These are phyloP conservation scores for Cenococcum geophilum DNA, from an alignment of 495 filamentous ascomycete genomes.

Conservation along the genomic window DNA sequence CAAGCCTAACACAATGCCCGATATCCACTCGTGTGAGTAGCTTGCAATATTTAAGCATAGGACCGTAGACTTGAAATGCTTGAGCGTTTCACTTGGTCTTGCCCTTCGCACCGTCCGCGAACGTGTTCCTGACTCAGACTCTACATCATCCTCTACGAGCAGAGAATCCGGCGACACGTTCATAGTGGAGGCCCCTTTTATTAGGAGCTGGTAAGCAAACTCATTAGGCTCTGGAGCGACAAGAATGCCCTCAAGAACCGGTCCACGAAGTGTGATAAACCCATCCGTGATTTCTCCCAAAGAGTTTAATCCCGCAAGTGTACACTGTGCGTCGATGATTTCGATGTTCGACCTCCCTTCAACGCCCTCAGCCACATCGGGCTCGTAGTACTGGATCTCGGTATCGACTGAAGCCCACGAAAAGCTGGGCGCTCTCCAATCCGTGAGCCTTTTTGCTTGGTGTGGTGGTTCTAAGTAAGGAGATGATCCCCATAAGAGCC, in stretches of 20 bases:
- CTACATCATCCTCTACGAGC: neutral
- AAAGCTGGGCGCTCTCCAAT: slow-evolving; percentile 1
- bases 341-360: neutral
- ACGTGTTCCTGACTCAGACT: neutral
- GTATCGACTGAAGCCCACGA: slow-evolving; percentile 6
- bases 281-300: slow-evolving; percentile 1
- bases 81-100: neutral
- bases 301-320: neutral
- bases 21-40: neutral
- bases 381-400: neutral
- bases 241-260: neutral
- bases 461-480: neutral
- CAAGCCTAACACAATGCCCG: neutral
- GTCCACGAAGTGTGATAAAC: neutral
- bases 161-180: neutral
- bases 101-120: neutral
- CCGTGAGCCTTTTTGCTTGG: neutral
- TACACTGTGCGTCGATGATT: neutral
- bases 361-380: neutral
- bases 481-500: slow-evolving; percentile 1
- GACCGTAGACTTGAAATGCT: neutral
- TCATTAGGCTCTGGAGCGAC: neutral
- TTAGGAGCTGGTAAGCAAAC: neutral
- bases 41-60: neutral
- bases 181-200: neutral